phyloP scores from a whole-genome alignment of 257 asterid genomes.

The Solanum ahanhuiri region DNA sequence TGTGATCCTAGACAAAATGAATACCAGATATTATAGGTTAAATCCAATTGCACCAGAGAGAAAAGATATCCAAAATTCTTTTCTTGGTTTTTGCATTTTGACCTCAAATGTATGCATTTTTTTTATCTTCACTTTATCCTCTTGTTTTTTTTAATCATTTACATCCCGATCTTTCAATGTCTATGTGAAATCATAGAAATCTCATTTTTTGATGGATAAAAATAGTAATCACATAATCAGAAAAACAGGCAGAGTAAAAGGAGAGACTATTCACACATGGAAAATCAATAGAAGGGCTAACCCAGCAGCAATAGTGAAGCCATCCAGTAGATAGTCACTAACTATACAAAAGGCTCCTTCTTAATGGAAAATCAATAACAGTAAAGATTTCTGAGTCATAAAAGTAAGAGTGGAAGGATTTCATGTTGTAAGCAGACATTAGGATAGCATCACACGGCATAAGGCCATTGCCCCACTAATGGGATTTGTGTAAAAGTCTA shows the following conservation, averaged over 20 bases:
- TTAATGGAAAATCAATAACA: background rate
- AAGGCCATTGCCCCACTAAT: background rate
- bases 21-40: background rate
- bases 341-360: background rate
- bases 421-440: background rate
- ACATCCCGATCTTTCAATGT: background rate
- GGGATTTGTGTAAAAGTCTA: background rate
- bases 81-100: background rate
- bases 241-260: background rate
- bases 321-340: background rate
- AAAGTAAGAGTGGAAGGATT: background rate
- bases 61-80: background rate
- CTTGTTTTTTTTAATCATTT: background rate
- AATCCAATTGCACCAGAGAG: background rate
- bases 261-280: background rate
- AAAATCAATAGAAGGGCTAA: background rate
- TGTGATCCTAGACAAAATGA: conserved; percentile 49
- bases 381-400: background rate
- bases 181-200: background rate
- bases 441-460: background rate
- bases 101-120: background rate
- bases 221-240: background rate
- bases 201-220: background rate
- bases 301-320: background rate
- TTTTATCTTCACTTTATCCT: background rate